Conservation (phyloP, 2,329 filamentous ascomycete species). For the Aureobasidium lini region DNA sequence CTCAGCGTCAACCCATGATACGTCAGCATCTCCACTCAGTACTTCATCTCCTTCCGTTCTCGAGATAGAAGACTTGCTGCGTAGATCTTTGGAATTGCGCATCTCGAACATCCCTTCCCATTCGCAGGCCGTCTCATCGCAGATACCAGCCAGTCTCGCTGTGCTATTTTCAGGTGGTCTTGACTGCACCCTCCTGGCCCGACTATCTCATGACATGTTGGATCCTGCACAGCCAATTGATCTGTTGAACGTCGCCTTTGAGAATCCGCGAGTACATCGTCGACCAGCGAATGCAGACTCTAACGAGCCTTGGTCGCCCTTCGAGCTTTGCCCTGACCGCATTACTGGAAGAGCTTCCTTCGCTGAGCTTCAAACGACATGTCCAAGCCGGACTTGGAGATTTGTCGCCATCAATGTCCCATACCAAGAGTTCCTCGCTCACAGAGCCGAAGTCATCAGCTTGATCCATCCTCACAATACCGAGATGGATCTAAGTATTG, state of each 20-base stretch:
- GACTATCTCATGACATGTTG: constrained; percentile 69
- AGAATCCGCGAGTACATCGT: constrained; percentile 68
- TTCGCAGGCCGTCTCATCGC: neutral
- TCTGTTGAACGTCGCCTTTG: constrained; percentile 90
- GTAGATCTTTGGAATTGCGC: constrained; percentile 22
- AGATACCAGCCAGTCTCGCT: constrained; percentile 50
- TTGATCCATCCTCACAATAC: constrained; percentile 92
- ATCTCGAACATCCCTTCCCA: constrained; percentile 56
- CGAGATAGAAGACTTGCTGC: constrained; percentile 18
- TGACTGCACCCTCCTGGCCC: constrained; percentile 83
- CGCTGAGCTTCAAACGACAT: constrained; percentile 62
- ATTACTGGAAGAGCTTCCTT: constrained; percentile 76
- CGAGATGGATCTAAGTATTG: constrained; percentile 97
- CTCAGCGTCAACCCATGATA: neutral
- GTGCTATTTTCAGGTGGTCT: constrained; percentile 90
- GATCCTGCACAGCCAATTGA: constrained; percentile 65
- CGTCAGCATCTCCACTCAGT: neutral
- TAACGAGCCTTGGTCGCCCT: constrained; percentile 38
- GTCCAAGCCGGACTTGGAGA: constrained; percentile 67
- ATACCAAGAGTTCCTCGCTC: constrained; percentile 62
- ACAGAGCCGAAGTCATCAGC: constrained; percentile 61
- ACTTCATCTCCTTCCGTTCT: neutral
- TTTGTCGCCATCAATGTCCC: constrained; percentile 82
- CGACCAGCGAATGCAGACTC: constrained; percentile 20
- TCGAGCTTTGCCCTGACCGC: constrained; percentile 83